A percentile compares a stretch with the other conserved stretches of the same genome.
These are phyloP conservation scores for Ogataea minuta DNA, from an alignment of 805 yeast genomes.

Conservation along the genomic window DNA sequence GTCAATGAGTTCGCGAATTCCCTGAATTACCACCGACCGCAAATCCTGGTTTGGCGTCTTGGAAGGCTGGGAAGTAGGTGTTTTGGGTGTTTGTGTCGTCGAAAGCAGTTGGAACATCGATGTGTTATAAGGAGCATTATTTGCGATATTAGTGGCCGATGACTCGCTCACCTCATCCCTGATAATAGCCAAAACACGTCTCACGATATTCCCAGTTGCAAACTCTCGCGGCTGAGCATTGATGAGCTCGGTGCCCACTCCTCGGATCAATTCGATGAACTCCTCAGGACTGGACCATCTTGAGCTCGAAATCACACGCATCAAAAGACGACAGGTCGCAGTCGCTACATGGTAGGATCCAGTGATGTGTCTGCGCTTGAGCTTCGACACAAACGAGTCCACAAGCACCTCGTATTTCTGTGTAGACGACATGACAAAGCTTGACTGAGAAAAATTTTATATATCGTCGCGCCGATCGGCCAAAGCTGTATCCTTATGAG, in stretches of 20 bases:
- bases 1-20: constrained; percentile 87
- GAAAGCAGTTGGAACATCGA: constrained; percentile 86
- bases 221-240: constrained; percentile 88
- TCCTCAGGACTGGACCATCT: constrained; percentile 82
- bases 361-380: constrained; percentile 79
- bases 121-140: constrained; percentile 56
- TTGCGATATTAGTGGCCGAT: constrained; percentile 19
- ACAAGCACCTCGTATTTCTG: constrained; percentile 32
- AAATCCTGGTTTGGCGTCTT: constrained; percentile 57
- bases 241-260: constrained; percentile 65
- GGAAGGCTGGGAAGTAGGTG: constrained; percentile 26
- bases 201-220: constrained; percentile 83
- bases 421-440: constrained; percentile 15
- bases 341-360: constrained; percentile 84
- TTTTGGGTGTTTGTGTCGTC: constrained; percentile 35
- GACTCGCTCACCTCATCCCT: constrained; percentile 77
- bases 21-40: constrained; percentile 85
- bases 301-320: constrained; percentile 85
- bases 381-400: constrained; percentile 39
- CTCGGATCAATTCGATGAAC: constrained; percentile 66
- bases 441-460: constrained; percentile 5
- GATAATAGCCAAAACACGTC: constrained; percentile 82
- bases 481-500: constrained; percentile 1
- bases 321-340: constrained; percentile 80
- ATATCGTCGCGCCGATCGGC: constrained; percentile 7